Percentiles rank a stretch among this genome's conserved stretches.
These are phyloP conservation scores for Elasticomyces elasticus DNA, from an alignment of 495 filamentous ascomycete species.

Conservation along the genomic window DNA sequence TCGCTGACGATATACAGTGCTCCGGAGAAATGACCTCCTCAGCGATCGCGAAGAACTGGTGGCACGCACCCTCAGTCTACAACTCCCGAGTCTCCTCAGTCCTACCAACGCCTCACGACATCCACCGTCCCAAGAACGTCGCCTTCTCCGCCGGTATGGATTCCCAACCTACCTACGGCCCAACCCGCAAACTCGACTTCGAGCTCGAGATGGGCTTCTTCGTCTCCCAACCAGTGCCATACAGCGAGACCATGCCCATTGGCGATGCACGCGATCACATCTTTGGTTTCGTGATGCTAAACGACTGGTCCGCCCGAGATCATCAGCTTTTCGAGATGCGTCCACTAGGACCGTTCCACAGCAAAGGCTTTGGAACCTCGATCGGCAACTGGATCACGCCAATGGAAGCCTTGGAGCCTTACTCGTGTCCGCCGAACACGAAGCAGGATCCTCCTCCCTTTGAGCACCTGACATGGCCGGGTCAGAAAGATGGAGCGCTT, in stretches of 20 bases:
- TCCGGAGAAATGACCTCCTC: constrained; percentile 17
- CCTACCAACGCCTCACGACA: constrained; percentile 13
- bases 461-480: constrained; percentile 20
- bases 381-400: constrained; percentile 26
- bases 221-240: constrained; percentile 19
- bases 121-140: constrained; percentile 22
- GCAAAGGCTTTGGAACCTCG: constrained; percentile 24
- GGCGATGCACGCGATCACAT: constrained; percentile 24
- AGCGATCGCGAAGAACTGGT: constrained; percentile 22
- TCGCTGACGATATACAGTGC: constrained; percentile 11
- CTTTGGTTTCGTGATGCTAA: constrained; percentile 28
- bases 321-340: constrained; percentile 25
- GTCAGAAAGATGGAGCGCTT: constrained; percentile 10
- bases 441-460: constrained; percentile 20
- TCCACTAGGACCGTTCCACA: constrained; percentile 26
- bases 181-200: constrained; percentile 22
- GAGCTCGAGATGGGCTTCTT: constrained; percentile 29
- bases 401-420: constrained; percentile 24
- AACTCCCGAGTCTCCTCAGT: constrained; percentile 24
- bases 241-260: constrained; percentile 20
- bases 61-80: constrained; percentile 22
- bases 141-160: constrained; percentile 15
- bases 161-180: constrained; percentile 15
- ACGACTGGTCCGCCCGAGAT: constrained; percentile 28
- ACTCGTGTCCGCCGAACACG: constrained; percentile 15